phyloP scores from a whole-genome alignment of 306 rosid genomes.

The Quercus variabilis region DNA sequence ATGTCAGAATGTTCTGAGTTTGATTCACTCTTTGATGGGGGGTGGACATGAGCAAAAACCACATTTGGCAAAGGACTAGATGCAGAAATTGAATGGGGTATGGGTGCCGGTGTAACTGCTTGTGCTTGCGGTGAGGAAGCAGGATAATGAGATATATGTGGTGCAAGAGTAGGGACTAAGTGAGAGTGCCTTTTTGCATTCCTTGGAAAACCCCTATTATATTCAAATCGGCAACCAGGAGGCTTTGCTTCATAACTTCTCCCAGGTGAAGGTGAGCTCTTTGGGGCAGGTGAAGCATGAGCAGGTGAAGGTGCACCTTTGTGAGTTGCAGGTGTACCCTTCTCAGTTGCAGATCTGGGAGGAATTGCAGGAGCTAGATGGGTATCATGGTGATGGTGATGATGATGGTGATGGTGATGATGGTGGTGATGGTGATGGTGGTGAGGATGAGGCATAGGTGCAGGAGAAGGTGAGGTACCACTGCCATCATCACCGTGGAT shows the following conservation, averaged over 20 bases:
- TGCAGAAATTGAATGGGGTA: constrained; percentile 47
- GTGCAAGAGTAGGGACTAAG: constrained; percentile 49
- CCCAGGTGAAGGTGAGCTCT: constrained; percentile 40
- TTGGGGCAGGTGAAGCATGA: constrained; percentile 44
- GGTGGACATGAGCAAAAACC: constrained; percentile 64
- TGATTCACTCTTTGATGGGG: constrained; percentile 56
- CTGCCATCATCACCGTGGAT: constrained; percentile 50
- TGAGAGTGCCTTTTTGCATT: constrained; percentile 40
- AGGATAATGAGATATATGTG: constrained; percentile 28
- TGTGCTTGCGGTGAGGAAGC: constrained; percentile 49
- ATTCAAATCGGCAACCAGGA: constrained; percentile 50
- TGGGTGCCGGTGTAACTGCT: constrained; percentile 38
- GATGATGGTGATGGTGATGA: constrained; percentile 55
- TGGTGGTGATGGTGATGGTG: constrained; percentile 25
- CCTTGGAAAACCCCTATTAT: constrained; percentile 41
- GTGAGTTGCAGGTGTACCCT: constrained; percentile 24
- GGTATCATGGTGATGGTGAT: constrained; percentile 28
- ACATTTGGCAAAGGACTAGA: constrained; percentile 76
- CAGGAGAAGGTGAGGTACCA: constrained; percentile 50
- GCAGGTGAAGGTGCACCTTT: constrained; percentile 40
- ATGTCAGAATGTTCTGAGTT: constrained; percentile 27
- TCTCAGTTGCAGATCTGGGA: constrained; percentile 40
- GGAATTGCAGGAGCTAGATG: constrained; percentile 54
- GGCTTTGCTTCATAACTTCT: constrained; percentile 48
- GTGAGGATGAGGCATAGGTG: constrained; percentile 65